Base-by-base conservation (phyloP, 352 stramenopile species). In the Thraustochytrium sp. region DNA sequence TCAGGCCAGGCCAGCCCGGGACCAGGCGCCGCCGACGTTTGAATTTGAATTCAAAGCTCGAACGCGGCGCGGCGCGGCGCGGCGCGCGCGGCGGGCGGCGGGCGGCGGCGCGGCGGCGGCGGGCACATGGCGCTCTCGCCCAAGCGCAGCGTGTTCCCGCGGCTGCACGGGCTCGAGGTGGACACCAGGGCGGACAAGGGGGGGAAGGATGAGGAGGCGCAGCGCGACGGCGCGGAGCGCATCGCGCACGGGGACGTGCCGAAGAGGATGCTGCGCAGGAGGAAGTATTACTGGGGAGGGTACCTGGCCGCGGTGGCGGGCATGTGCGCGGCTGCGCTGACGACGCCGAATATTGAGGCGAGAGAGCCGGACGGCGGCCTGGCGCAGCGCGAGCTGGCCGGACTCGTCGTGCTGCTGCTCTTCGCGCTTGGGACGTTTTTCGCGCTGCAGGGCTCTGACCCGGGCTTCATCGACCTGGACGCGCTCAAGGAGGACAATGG, bases 361-460 rank as follows among this genome's bases (percentile, higher is more conserved):
- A 21, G 18, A 5, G 44, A 63, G 0, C 16, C 68, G 8, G 49
- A 76, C 11, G 48, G 53, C 31, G 23, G 18, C 3, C n/a, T 80
- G 51, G 21, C 11, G 31, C 44, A 29, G 8, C 21, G 46, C 11
- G 42, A 13, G 5, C 18, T 80, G 9, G 31, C 9, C 26, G 0
- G 16, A 11, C 53, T 80, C 21, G 26, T 40, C 11, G 26, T 34
- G 23, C 21, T 42, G 31, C 44, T 80, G 16, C 18, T 61, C 3
- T 3, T 72, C n/a, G 31, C 34, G 4, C 11, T 46, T 8, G 68
- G 3, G 31, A 63, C 44, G 13, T 80, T 63, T 51, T 48, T 80
- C 16, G n/a, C n/a, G 13, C 44, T 80, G 13, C 68, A 80, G 34
- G 68, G 68, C 8, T 80, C 68, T 5, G 46, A 80, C 38, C 68